Evolutionary conservation across 148 eudicot species (phyloP), one percentile per base, ranked within the genome.

Genomic region (Suaeda aralocaspica): DNA sequence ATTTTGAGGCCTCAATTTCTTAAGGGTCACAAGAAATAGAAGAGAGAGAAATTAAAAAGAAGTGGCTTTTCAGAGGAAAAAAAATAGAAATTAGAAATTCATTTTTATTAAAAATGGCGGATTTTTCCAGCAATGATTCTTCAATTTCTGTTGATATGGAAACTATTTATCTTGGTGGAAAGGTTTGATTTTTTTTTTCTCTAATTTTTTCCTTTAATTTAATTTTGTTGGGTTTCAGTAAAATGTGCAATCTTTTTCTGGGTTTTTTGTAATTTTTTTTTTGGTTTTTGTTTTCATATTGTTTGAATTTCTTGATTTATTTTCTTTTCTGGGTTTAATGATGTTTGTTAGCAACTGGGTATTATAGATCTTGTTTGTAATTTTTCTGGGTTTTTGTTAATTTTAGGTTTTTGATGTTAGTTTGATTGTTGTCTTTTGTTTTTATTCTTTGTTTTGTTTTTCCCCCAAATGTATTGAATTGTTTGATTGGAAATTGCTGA

Each of bases 91-190:
- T 18, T 49, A 0, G 2, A 44, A 44, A 15, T 39, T 0, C 52
- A 21, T 55, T 12, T 19, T 15, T n/a, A n/a, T 7, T 7, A 16
- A 70, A 18, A 67, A 89, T 91, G 96, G 87, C 84, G 56, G 98
- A 88, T 13, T 72, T 76, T 77, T 84, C 80, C 10, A 77, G 72
- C 73, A 87, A 86, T 83, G 85, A 89, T 78, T 87, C 96, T 78
- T 87, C 96, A 68, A 76, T 89, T 74, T 87, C 87, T 69, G 63
- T 94, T 69, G 97, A 94, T 68, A 83, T 94, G 74, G 95, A 91
- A 74, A 89, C 96, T 29, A 89, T 94, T 67, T 89, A 87, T 77
- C 89, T 87, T 68, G 92, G 92, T 52, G 97, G 96, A 84, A 84
- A 90, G 96, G 98, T 93, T 71, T n/a, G 30, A 9, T 42, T 59